phyloP scores from a whole-genome alignment of 305 asterid genomes.

The Striga hermonthica region DNA sequence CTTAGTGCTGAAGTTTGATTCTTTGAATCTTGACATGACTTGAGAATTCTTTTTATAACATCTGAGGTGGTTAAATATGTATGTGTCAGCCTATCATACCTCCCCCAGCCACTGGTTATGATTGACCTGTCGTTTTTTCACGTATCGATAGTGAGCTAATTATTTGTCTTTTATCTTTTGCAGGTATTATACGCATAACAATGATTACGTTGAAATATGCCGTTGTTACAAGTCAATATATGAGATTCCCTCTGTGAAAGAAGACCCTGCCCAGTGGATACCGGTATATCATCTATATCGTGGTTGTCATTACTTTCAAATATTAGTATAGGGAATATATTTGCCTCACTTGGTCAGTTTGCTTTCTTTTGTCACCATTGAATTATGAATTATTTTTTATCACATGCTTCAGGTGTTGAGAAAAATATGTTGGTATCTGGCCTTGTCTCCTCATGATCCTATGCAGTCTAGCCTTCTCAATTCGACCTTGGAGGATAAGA shows the following conservation, averaged over 20 bases:
- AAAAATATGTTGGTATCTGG: conserved; percentile 68
- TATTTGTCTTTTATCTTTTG: conserved; percentile 15
- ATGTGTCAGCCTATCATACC: no score
- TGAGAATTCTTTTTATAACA: no score
- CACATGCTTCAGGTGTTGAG: conserved; percentile 46
- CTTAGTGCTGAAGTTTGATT: no score
- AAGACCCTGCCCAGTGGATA: conserved; percentile 75
- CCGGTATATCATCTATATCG: conserved; percentile 47
- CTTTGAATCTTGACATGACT: no score
- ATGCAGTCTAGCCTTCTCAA: conserved; percentile 72
- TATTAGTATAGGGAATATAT: not conserved
- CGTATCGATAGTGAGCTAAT: no score
- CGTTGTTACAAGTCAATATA: conserved; percentile 93
- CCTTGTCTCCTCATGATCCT: conserved; percentile 66
- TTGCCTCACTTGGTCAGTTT: conserved; percentile 8
- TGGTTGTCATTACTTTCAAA: not conserved
- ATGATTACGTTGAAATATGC: conserved; percentile 93
- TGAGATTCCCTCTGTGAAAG: conserved; percentile 88
- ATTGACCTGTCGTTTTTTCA: no score
- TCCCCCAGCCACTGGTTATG: no score
- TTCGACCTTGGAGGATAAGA: conserved; percentile 58
- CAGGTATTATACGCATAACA: conserved; percentile 80
- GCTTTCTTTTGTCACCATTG: not conserved
- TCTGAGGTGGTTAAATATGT: no score
- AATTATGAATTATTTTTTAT: not conserved